These are phyloP conservation scores for Tricholoma furcatifolium DNA, from an alignment of 768 basidiomycete genomes.

Conservation along the genomic window DNA sequence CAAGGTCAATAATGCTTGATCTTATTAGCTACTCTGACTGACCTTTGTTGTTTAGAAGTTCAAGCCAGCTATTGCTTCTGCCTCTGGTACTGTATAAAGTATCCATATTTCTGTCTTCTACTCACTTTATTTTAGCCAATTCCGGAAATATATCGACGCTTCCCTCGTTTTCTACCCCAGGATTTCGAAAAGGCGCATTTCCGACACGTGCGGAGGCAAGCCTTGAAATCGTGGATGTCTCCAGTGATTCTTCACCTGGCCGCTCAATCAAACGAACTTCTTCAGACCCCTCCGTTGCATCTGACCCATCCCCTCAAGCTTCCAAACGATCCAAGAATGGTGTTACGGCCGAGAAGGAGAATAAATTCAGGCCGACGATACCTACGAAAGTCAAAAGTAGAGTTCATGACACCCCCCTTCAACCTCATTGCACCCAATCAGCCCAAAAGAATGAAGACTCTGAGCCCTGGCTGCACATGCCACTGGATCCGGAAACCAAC, in stretches of 20 bases:
- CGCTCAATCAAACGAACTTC: constrained; percentile 37
- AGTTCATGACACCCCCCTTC: constrained; percentile 12
- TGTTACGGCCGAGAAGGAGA: constrained; percentile 34
- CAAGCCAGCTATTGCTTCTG: constrained; percentile 20
- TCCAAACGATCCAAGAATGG: constrained; percentile 33
- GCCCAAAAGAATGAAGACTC: constrained; percentile 14
- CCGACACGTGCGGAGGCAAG: constrained; percentile 11
- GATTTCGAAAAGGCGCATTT: constrained; percentile 31
- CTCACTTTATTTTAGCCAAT: constrained; percentile 18
- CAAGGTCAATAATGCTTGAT: constrained; percentile 18
- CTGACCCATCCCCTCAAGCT: constrained; percentile 27
- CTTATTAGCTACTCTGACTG: not conserved
- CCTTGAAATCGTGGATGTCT: constrained; percentile 31
- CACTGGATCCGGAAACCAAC: constrained; percentile 18
- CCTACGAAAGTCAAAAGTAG: constrained; percentile 15
- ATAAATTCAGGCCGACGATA: constrained; percentile 14
- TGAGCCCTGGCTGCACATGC: constrained; percentile 23
- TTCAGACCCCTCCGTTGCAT: constrained; percentile 33
- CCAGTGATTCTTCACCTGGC: constrained; percentile 36
- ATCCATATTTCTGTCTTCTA: not conserved
- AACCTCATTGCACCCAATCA: not conserved
- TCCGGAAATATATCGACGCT: constrained; percentile 25
- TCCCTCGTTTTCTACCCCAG: constrained; percentile 46
- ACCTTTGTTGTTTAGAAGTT: constrained; percentile 9
- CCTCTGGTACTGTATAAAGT: constrained; percentile 11